phyloP scores from a whole-genome alignment of 1,284 basidiomycete species.

The Marasmius tenuissimus region DNA sequence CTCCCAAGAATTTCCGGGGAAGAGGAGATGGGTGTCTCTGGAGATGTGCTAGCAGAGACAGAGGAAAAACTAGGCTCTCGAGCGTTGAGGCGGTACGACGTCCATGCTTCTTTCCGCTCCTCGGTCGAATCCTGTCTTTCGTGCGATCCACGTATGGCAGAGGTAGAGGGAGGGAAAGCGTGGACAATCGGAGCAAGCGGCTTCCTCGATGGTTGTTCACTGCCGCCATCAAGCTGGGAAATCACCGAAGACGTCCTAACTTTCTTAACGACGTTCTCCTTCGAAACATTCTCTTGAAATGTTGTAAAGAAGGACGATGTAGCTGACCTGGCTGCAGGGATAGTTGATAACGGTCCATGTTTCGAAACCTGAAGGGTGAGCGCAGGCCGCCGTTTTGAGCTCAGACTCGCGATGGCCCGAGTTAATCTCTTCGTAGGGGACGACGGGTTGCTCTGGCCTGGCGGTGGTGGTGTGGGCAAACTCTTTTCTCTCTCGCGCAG shows the following conservation, averaged over 20 bases:
- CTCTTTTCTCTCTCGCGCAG: background rate
- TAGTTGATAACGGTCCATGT: background rate
- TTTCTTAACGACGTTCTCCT: background rate
- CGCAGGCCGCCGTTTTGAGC: background rate
- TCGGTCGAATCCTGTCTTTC: background rate
- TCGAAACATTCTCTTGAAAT: background rate
- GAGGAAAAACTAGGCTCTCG: background rate
- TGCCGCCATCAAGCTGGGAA: background rate
- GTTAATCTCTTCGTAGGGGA: background rate
- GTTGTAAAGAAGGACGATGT: constrained; percentile 12
- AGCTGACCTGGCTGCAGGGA: background rate
- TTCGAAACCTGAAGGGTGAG: background rate
- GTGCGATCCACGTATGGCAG: background rate
- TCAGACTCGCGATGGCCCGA: background rate
- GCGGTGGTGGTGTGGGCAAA: background rate
- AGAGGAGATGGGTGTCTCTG: background rate
- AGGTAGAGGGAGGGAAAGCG: background rate
- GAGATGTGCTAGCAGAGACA: background rate
- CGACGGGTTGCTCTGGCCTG: background rate
- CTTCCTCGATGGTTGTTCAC: background rate
- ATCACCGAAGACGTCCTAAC: background rate
- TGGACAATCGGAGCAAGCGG: background rate
- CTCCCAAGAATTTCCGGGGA: background rate
- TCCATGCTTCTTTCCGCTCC: background rate
- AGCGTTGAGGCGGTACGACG: background rate